phyloP scores from a whole-genome alignment of 2,329 filamentous ascomycete genomes.

The Gnomoniopsis smithogilvyi region DNA sequence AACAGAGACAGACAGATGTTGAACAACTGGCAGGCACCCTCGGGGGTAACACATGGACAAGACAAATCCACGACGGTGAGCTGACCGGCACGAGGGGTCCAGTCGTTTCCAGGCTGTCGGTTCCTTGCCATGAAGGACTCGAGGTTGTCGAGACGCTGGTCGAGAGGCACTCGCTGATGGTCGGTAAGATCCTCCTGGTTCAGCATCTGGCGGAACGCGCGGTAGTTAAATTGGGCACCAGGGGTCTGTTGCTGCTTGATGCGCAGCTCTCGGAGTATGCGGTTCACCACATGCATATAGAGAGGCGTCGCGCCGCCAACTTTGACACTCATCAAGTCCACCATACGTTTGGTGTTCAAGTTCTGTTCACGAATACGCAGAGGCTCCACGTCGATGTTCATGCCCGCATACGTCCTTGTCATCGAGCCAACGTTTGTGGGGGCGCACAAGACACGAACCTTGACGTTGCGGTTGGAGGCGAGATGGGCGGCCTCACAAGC shows the following conservation, averaged over 20 bases:
- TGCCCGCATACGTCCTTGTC: constrained; percentile 35
- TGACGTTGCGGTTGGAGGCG: constrained; percentile 37
- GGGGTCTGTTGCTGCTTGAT: constrained; percentile 35
- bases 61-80: constrained; percentile 58
- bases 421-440: constrained; percentile 47
- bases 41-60: constrained; percentile 65
- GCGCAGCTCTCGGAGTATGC: constrained; percentile 55
- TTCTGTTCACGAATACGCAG: constrained; percentile 49
- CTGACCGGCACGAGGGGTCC: constrained; percentile 22
- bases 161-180: constrained; percentile 51
- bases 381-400: constrained; percentile 46
- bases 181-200: constrained; percentile 35
- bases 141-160: constrained; percentile 57
- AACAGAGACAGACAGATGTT: constrained; percentile 68
- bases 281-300: constrained; percentile 53
- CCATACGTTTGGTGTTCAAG: constrained; percentile 55
- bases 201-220: constrained; percentile 39
- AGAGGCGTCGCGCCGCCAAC: constrained; percentile 39
- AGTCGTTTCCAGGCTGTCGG: background rate
- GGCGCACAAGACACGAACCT: constrained; percentile 52
- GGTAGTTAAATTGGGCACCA: constrained; percentile 44
- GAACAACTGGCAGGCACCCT: constrained; percentile 68
- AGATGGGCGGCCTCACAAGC: constrained; percentile 61
- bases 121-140: constrained; percentile 56
- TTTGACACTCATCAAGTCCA: constrained; percentile 55